These are phyloP conservation scores for Postia placenta DNA, from an alignment of 768 basidiomycete species.

Conservation along the genomic window DNA sequence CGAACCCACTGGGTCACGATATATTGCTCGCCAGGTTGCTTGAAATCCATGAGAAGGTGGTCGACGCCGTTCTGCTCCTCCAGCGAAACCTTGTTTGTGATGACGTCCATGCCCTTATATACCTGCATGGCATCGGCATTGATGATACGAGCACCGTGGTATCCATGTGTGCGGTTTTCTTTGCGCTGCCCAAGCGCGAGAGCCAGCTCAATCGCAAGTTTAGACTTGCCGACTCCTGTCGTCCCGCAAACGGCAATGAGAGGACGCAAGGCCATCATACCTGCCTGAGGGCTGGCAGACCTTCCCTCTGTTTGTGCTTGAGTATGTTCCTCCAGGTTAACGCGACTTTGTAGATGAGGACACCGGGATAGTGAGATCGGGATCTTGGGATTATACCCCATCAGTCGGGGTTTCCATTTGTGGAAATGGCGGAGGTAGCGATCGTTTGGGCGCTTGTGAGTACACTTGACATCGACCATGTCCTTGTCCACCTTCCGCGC, in stretches of 20 bases:
- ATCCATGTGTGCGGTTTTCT: slow-evolving; percentile 26
- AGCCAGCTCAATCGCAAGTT: slow-evolving; percentile 85
- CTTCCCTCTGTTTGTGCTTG: no score
- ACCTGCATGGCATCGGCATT: slow-evolving; percentile 99
- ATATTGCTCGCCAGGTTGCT: slow-evolving; percentile 82
- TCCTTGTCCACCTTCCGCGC: slow-evolving; percentile 24
- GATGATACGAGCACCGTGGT: slow-evolving; percentile 69
- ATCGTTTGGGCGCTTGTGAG: no score
- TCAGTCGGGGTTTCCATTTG: no score
- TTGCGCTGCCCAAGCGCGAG: slow-evolving; percentile 29
- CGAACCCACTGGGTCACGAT: slow-evolving; percentile 82
- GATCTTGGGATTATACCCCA: no score
- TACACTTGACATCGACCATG: no score
- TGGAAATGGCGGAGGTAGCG: no score
- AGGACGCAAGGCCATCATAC: slow-evolving; percentile 43
- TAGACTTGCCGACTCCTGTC: slow-evolving; percentile 94
- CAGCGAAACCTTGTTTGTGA: slow-evolving; percentile 88
- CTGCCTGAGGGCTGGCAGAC: no score
- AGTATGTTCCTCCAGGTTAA: no score
- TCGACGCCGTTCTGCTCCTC: slow-evolving; percentile 75
- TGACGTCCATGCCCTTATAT: slow-evolving; percentile 83
- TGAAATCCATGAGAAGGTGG: slow-evolving; percentile 87
- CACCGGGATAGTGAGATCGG: no score
- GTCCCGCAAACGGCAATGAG: slow-evolving; percentile 88
- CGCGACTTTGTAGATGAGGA: no score